Evolutionary conservation across 495 filamentous ascomycete species (phyloP).

Genomic region (Penicillium alfredii): DNA sequence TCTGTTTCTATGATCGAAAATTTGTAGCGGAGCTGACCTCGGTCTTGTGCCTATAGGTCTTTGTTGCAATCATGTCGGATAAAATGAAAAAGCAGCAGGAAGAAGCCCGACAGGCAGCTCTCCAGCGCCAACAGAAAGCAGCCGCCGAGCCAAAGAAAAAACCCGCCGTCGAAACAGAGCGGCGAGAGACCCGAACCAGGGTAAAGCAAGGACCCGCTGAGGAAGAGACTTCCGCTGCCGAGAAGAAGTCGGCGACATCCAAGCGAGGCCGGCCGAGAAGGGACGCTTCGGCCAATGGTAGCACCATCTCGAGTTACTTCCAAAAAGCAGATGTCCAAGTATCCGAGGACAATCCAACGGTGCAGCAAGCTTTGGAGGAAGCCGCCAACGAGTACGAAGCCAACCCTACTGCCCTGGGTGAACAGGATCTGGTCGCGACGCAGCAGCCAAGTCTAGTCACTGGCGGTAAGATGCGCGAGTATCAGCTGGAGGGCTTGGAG

Average conservation of each 20-base stretch:
- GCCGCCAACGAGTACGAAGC: constrained; percentile 50
- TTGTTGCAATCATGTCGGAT: constrained; percentile 52
- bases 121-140: constrained; percentile 35
- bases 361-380: constrained; percentile 50
- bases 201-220: constrained; percentile 29
- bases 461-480: constrained; percentile 86
- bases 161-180: constrained; percentile 9
- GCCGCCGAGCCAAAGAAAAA: constrained; percentile 15
- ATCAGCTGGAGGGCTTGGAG: constrained; percentile 89
- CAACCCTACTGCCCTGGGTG: constrained; percentile 60
- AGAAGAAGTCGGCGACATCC: constrained; percentile 10
- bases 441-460: constrained; percentile 78
- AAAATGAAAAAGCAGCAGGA: constrained; percentile 61
- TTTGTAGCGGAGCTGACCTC: no score
- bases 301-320: constrained; percentile 51
- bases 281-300: constrained; percentile 21
- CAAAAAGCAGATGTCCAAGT: constrained; percentile 52
- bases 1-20: background rate
- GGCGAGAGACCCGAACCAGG: constrained; percentile 28
- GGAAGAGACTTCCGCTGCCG: constrained; percentile 11
- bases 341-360: constrained; percentile 43
- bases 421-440: constrained; percentile 72
- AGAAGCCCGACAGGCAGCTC: constrained; percentile 43
- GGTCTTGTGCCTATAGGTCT: constrained; percentile 24
- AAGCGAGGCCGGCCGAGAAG: constrained; percentile 30